Conservation (phyloP, 805 yeast genomes). For the Wickerhamomyces mucosus region DNA sequence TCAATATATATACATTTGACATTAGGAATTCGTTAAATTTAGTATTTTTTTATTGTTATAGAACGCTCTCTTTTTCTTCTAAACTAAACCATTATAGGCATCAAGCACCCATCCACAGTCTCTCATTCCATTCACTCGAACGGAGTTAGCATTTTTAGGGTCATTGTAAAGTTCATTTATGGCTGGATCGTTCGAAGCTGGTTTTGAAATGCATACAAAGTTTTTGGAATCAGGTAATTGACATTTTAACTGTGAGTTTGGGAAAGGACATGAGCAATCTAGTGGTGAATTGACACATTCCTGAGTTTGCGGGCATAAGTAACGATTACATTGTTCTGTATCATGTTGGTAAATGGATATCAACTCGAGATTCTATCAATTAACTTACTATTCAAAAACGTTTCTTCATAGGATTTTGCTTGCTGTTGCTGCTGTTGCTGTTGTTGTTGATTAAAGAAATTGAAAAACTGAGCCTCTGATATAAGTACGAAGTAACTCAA, state of each 20-base stretch:
- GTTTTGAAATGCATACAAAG: conserved; percentile 77
- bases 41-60: too few species aligned
- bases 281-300: conserved; percentile 59
- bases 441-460: conserved; percentile 32
- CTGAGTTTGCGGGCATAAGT: conserved; percentile 76
- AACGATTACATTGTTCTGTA: conserved; percentile 43
- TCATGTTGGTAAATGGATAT: neutral
- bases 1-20: too few species aligned
- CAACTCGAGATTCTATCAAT: too few species aligned
- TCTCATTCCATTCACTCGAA: conserved; percentile 40
- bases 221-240: conserved; percentile 54
- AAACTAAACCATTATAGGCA: conserved; percentile 54
- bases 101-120: conserved; percentile 83
- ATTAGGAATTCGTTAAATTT: too few species aligned
- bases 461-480: conserved; percentile 36
- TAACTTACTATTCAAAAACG: conserved; percentile 21
- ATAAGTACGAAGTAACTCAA: too few species aligned
- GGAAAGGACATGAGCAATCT: conserved; percentile 88
- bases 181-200: conserved; percentile 39
- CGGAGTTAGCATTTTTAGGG: conserved; percentile 38
- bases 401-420: conserved; percentile 25
- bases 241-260: conserved; percentile 79
- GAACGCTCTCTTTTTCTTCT: conserved; percentile 4
- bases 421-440: conserved; percentile 27
- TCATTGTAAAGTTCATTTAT: conserved; percentile 29